Conservation (phyloP, 129 eudicot genomes). For the Saussurea involucrata region DNA sequence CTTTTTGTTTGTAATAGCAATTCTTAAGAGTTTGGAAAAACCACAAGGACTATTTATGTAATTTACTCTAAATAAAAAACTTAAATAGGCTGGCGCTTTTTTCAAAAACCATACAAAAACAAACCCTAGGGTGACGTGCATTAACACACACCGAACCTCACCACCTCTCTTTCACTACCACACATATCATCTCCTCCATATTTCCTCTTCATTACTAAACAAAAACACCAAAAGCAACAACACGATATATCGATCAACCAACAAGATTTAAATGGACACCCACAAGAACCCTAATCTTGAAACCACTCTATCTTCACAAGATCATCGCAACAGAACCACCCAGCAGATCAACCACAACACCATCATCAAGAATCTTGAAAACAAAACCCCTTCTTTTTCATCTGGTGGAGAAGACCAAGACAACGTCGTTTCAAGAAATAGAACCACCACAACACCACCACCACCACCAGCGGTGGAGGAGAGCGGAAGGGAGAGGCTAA, state of each 20-base stretch:
- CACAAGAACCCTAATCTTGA: constrained; percentile 20
- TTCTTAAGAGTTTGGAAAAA: background rate
- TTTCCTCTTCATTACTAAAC: background rate
- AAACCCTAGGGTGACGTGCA: background rate
- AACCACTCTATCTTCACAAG: constrained; percentile 20
- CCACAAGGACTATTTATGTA: background rate
- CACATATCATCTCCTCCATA: background rate
- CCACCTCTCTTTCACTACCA: constrained; percentile 2
- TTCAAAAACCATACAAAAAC: background rate
- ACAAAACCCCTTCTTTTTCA: background rate
- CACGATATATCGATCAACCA: background rate
- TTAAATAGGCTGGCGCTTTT: background rate
- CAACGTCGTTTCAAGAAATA: background rate
- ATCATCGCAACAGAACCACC: constrained; percentile 8
- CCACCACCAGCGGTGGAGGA: background rate
- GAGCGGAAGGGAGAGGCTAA: constrained; percentile 67
- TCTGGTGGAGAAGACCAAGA: background rate
- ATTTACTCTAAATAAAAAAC: background rate
- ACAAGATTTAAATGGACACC: constrained; percentile 15
- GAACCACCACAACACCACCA: background rate
- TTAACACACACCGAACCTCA: background rate
- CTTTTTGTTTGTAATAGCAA: background rate
- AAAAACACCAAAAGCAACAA: background rate
- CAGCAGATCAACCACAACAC: background rate
- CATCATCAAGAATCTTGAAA: constrained; percentile 4